phyloP scores from a whole-genome alignment of 2,329 filamentous ascomycete species.

The Hymenoscyphus scutula region DNA sequence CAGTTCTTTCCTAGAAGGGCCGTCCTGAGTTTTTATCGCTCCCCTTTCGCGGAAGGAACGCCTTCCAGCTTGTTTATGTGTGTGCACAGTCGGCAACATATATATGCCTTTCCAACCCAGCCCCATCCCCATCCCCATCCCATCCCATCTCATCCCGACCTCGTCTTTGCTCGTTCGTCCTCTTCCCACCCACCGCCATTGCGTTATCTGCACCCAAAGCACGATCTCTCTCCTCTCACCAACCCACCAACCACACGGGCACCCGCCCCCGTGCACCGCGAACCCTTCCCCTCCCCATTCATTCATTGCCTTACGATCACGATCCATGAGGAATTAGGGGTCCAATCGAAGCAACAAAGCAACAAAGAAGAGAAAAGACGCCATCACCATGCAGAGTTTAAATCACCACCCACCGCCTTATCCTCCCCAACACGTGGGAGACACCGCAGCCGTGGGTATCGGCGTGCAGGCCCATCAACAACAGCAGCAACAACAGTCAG shows the following conservation, averaged over 20 bases:
- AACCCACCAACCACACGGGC: conserved; percentile 8
- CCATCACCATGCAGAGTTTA: conserved; percentile 8
- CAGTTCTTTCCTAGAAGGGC: conserved; percentile 2
- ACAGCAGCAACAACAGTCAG: not conserved
- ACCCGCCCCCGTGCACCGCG: conserved; percentile 4
- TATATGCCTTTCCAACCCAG: conserved; percentile 3
- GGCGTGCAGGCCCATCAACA: not conserved
- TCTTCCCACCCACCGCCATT: conserved; percentile 3
- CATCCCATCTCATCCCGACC: not conserved
- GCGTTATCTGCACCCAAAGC: conserved; percentile 15
- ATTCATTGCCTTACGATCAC: too few species aligned
- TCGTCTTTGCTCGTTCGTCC: not conserved
- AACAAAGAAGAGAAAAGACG: not conserved
- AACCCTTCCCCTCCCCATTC: not conserved
- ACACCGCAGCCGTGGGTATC: not conserved
- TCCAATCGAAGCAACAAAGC: not conserved
- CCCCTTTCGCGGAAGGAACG: too few species aligned
- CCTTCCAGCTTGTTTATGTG: not conserved
- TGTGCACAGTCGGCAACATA: not conserved
- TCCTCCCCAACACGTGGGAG: conserved; percentile 8
- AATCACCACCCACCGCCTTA: conserved; percentile 7
- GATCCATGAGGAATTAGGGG: conserved; percentile 1
- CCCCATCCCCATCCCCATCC: too few species aligned
- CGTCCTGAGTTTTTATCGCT: not conserved
- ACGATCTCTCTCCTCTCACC: conserved; percentile 4